Conservation (phyloP, 2,329 filamentous ascomycete genomes). For the Neofusicoccum umdonicola region DNA sequence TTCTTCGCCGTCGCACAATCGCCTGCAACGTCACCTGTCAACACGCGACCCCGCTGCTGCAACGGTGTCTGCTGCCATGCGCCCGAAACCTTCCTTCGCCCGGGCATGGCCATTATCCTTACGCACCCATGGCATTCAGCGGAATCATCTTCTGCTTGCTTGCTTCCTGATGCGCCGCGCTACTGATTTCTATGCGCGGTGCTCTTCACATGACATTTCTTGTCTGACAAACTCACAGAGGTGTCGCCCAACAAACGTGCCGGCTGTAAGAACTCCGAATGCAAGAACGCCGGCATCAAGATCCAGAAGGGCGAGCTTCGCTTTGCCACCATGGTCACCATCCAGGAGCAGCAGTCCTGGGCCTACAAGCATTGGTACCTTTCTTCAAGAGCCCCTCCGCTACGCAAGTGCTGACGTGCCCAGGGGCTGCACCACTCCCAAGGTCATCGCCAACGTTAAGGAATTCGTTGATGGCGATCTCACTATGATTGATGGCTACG, state of each 20-base stretch:
- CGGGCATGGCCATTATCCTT: background rate
- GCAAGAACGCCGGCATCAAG: constrained; percentile 68
- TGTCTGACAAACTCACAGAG: constrained; percentile 53
- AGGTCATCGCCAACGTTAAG: constrained; percentile 65
- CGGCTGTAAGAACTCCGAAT: constrained; percentile 68
- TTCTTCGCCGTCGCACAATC: background rate
- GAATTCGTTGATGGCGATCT: constrained; percentile 58
- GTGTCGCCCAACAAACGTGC: constrained; percentile 69
- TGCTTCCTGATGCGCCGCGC: background rate
- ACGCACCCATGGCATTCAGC: background rate
- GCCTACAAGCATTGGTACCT: constrained; percentile 83
- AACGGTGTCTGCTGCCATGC: background rate
- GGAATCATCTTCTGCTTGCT: background rate
- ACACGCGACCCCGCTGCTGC: constrained; percentile 2
- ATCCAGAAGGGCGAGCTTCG: constrained; percentile 77
- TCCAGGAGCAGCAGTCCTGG: constrained; percentile 62
- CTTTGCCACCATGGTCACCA: constrained; percentile 69
- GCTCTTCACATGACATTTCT: background rate
- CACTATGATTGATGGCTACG: constrained; percentile 74
- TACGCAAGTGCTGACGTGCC: constrained; percentile 20
- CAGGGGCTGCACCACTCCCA: constrained; percentile 87
- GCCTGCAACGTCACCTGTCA: background rate
- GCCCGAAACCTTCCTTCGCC: no score
- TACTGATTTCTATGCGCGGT: background rate
- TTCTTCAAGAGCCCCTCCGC: background rate